Conservation (phyloP, 208 protist species). For the Trypanosoma scelopori region DNA sequence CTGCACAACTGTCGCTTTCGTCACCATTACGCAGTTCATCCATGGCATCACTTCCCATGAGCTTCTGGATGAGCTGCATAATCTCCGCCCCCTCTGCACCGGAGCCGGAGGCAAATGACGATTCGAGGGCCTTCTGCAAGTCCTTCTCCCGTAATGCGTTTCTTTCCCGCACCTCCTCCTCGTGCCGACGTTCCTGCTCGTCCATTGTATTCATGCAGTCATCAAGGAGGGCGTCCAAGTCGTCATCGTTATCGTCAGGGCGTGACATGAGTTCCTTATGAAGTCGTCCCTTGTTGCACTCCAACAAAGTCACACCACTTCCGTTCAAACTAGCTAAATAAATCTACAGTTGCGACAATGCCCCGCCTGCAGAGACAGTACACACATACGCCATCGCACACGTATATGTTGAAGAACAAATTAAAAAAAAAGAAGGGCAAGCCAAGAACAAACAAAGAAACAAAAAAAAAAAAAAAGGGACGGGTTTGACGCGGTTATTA, state of each 20-base stretch:
- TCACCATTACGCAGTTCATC: constrained; percentile 33
- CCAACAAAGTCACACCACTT: no score
- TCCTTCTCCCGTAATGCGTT: constrained; percentile 57
- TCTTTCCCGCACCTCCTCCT: constrained; percentile 51
- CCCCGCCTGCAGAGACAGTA: not conserved
- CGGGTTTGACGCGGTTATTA: not conserved
- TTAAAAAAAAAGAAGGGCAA: not conserved
- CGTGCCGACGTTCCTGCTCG: constrained; percentile 63
- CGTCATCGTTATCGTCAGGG: constrained; percentile 41
- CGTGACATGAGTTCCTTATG: constrained; percentile 29
- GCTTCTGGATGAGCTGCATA: constrained; percentile 20
- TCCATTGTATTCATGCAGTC: constrained; percentile 80
- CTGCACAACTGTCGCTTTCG: constrained; percentile 40
- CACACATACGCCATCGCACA: not conserved
- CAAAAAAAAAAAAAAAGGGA: not conserved
- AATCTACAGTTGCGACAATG: not conserved
- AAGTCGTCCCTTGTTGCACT: no score
- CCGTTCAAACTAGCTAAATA: not conserved
- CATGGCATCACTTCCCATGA: constrained; percentile 15
- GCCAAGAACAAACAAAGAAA: no score
- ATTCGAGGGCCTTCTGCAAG: constrained; percentile 39
- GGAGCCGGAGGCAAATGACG: not conserved
- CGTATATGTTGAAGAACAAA: constrained; percentile 7
- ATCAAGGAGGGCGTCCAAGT: constrained; percentile 81
- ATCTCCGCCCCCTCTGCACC: constrained; percentile 25